Evolutionary conservation across 345 rosid species (phyloP).

Genomic region (Moricandia moricandioides): DNA sequence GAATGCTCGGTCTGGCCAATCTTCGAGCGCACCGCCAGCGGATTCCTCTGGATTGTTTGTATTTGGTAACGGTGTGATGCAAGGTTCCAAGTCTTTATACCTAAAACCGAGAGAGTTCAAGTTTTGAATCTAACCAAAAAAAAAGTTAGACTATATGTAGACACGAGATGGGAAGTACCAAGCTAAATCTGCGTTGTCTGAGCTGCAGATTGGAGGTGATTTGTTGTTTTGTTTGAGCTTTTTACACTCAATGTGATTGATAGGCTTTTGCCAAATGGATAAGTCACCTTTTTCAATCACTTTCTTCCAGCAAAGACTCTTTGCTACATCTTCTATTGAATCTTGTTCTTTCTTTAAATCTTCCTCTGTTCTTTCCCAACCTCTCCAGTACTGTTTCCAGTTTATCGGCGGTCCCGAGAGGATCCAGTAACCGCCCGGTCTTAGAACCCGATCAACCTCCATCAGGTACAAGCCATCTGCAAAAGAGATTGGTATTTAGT

Average conservation of each 20-base stretch:
- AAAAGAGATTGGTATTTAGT: constrained; percentile 13
- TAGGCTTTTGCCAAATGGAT: constrained; percentile 78
- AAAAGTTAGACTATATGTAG: neutral
- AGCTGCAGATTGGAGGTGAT: constrained; percentile 67
- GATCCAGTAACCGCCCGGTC: constrained; percentile 99
- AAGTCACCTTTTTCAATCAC: constrained; percentile 72
- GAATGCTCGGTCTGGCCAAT: neutral
- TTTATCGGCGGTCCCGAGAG: constrained; percentile 89
- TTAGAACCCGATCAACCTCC: constrained; percentile 83
- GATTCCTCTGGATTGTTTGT: neutral
- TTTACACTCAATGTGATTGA: constrained; percentile 74
- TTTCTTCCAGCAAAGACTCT: constrained; percentile 88
- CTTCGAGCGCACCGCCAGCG: neutral
- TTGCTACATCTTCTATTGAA: constrained; percentile 72
- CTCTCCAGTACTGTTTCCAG: constrained; percentile 91
- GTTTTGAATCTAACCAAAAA: neutral
- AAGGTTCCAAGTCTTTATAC: neutral
- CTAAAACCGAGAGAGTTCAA: constrained; percentile 34
- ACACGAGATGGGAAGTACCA: constrained; percentile 46
- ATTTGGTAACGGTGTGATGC: neutral
- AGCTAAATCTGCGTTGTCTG: constrained; percentile 61
- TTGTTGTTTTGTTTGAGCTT: constrained; percentile 45
- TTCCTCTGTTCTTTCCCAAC: constrained; percentile 83
- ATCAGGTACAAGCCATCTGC: constrained; percentile 77
- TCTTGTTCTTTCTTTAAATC: constrained; percentile 85